phyloP scores from a whole-genome alignment of 2,329 filamentous ascomycete species.

The Truncatella angustata region DNA sequence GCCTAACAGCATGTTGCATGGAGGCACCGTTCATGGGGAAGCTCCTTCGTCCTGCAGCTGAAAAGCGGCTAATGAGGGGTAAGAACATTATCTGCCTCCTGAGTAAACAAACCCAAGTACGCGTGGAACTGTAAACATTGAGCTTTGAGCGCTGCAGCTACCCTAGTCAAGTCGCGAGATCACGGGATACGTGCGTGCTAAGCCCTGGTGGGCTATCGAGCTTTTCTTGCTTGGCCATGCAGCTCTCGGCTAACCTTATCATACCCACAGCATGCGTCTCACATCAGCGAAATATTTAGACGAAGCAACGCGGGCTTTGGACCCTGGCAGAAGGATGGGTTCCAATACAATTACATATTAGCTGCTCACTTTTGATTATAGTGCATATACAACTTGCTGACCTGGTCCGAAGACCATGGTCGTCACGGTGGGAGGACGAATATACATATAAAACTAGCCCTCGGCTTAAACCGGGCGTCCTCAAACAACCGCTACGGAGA shows the following conservation, averaged over 20 bases:
- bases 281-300: not conserved
- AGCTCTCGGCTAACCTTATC: not conserved
- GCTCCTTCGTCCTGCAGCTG: slow-evolving; percentile 3
- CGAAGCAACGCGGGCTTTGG: not conserved
- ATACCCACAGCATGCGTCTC: not conserved
- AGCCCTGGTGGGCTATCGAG: not conserved
- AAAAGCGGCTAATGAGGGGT: slow-evolving; percentile 1
- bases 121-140: slow-evolving; percentile 1
- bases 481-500: no score
- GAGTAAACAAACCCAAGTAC: slow-evolving; percentile 3
- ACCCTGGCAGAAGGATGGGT: not conserved
- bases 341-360: not conserved
- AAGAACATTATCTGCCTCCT: not conserved
- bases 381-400: no score
- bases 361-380: no score
- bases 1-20: no score
- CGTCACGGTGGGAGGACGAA: no score
- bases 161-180: slow-evolving; percentile 2
- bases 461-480: no score
- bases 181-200: slow-evolving; percentile 2
- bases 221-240: not conserved
- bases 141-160: not conserved
- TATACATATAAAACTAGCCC: no score
- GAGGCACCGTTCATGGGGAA: not conserved
- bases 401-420: no score